Evolutionary conservation across 306 rosid species (phyloP), one percentile per base, ranked within the genome.

Genomic region (Castanospermum australe): DNA sequence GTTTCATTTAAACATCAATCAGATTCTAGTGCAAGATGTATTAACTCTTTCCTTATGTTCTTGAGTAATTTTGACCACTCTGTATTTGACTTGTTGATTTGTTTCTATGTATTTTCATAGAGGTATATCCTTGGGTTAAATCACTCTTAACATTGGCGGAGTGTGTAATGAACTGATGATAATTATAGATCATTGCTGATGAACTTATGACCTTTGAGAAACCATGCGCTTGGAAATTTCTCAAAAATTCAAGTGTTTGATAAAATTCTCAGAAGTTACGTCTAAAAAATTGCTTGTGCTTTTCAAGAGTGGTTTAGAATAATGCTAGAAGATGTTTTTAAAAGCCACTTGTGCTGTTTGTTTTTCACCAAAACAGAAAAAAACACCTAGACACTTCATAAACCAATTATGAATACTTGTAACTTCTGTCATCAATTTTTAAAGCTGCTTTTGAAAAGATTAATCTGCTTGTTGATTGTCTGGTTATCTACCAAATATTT

Each of bases 1-100:
- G 2, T 38, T 48, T 20, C 36, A 15, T 60, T 69, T 45, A 22
- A 70, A 38, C 41, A 39, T 75, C 72, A 50, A 47, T 20, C 36
- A 32, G 75, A 32, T 65, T 68, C 54, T 33, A 44, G 62, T 39
- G 81, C 38, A 76, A 77, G 75, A 71, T 52, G 28, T 60, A 33
- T 6, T 42, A 20, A 52, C n/a, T 20, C 68, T 54, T 62, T 8
- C 51, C 20, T 24, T 24, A 1, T 75, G 77, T 50, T 55, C 54
- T 42, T 42, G 28, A 41, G 47, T 62, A 61, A 52, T 62, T 79
- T 10, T 42, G 64, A 62, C 18, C 60, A 51, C 55, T 63, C 55
- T 51, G 25, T 12, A 39, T 30, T 50, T 36, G 60, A 30, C 75
- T 70, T 32, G 33, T 38, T 39, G 73, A 51, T 73, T 60, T 70